Base-by-base conservation (phyloP, 768 basidiomycete genomes). In the Cubamyces lactineus region DNA sequence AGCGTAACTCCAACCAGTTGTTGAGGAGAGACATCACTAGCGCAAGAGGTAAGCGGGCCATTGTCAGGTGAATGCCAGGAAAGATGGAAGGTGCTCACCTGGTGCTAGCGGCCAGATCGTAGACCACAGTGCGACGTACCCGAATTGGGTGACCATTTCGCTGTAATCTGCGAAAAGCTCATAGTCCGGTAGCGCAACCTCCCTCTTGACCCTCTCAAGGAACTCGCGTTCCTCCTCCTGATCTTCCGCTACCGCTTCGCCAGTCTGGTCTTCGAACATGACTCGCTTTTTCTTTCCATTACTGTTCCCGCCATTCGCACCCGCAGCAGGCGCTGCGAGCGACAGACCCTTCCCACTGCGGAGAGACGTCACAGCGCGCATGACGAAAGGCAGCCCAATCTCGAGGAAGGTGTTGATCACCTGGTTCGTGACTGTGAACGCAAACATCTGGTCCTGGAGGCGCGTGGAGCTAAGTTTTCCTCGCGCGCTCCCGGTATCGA, bases 111-210 rank as follows among this genome's bases (percentile, higher is more conserved):
- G 94, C 94, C 95, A 98, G 61, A 96, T 92, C 30, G 92, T 88
- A 48, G 88, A 91, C 94, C 95, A 98, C 21, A 98, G 78, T 8
- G 86, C 86, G 30, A 98, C 86, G 71, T 96, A 95, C 0, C 96
- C 96, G 72, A 96, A 97, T 70, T 96, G 94, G 9, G 91, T 89
- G 16, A 92, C 92, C 96, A 99, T 98, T 77, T 99, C 97, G 69
- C 86, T 87, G 74, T 96, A 99, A 76, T 98, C 96, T 54, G 79
- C 84, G 69, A 93, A 95, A 6, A 90, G 78, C 39, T 87, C 83
- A 69, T 96, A 95, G 41, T 87, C 87, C 0, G 95, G 91, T 50
- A 96, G 78, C 24, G 84, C 83, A 6, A 88, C 87, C 76, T 98
- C 89, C 52, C 78, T 77, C 59, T 94, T 79, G 24, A 97, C 88